Conservation (phyloP, 2,329 filamentous ascomycete genomes). For the Pleomassaria siparia region DNA sequence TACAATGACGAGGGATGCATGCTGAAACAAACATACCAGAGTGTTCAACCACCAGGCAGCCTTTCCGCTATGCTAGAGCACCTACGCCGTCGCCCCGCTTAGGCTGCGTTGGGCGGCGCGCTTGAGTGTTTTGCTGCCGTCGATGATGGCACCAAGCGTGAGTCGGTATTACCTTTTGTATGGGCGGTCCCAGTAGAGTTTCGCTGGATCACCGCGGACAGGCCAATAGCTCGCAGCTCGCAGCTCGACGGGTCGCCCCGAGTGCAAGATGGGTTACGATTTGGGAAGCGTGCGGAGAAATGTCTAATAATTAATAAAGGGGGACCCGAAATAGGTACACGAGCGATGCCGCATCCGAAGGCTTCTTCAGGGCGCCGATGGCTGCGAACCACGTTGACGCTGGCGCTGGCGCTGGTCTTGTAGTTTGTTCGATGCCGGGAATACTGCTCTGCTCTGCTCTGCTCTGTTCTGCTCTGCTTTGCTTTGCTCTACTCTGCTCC, state of each 20-base stretch:
- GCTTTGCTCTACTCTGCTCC: too few species aligned
- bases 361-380: neutral
- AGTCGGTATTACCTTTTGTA: neutral
- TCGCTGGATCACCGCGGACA: neutral
- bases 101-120: neutral
- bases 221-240: constrained; percentile 4
- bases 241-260: neutral
- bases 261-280: neutral
- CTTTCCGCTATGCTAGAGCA: neutral
- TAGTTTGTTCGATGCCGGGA: too few species aligned
- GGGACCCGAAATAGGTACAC: neutral
- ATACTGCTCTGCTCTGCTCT: too few species aligned
- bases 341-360: neutral
- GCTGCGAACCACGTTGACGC: neutral
- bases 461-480: too few species aligned
- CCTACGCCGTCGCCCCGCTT: constrained; percentile 1
- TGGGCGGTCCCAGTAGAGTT: constrained; percentile 1
- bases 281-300: too few species aligned
- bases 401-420: neutral
- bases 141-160: constrained; percentile 1
- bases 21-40: constrained; percentile 17
- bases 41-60: constrained; percentile 1
- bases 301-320: too few species aligned
- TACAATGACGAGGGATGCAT: constrained; percentile 11
- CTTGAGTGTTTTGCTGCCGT: neutral